Percentiles rank a stretch among this genome's conserved stretches.
These are phyloP conservation scores for Clonostachys rosea DNA, from an alignment of 2,329 filamentous ascomycete genomes.

Conservation along the genomic window DNA sequence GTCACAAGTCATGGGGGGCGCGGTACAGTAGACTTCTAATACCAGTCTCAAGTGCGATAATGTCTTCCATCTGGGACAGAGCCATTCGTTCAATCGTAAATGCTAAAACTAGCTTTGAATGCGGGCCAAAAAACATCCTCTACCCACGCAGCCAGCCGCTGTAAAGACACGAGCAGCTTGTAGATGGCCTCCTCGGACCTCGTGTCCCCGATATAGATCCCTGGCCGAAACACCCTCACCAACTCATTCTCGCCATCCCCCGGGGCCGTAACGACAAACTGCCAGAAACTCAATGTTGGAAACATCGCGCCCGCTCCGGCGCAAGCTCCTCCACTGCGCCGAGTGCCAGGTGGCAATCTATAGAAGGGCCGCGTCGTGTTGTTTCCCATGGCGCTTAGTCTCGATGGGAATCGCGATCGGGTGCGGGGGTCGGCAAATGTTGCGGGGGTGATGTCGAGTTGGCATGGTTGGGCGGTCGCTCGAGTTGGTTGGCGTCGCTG, in stretches of 20 bases:
- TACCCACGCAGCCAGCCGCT: slow-evolving; percentile 4
- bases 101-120: slow-evolving; percentile 3
- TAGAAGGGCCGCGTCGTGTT: slow-evolving; percentile 5
- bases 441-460: too few relatives aligned
- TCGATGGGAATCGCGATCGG: slow-evolving; percentile 11
- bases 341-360: slow-evolving; percentile 12
- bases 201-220: slow-evolving; percentile 5
- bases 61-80: too few relatives aligned
- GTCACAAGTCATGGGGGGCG: too few relatives aligned
- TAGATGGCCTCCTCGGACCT: slow-evolving; percentile 7
- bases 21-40: too few relatives aligned
- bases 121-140: slow-evolving; percentile 7
- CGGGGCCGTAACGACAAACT: slow-evolving; percentile 8
- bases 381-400: slow-evolving; percentile 8
- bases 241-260: slow-evolving; percentile 3
- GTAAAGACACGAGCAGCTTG: slow-evolving; percentile 5
- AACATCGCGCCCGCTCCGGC: neutral
- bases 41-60: too few relatives aligned
- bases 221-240: neutral
- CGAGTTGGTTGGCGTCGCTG: too few relatives aligned
- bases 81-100: too few relatives aligned
- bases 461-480: too few relatives aligned
- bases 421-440: neutral
- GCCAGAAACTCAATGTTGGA: slow-evolving; percentile 8
- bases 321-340: slow-evolving; percentile 9